Evolutionary conservation across 2,329 filamentous ascomycete genomes (phyloP).

Genomic region (Trichoderma lentiforme): DNA sequence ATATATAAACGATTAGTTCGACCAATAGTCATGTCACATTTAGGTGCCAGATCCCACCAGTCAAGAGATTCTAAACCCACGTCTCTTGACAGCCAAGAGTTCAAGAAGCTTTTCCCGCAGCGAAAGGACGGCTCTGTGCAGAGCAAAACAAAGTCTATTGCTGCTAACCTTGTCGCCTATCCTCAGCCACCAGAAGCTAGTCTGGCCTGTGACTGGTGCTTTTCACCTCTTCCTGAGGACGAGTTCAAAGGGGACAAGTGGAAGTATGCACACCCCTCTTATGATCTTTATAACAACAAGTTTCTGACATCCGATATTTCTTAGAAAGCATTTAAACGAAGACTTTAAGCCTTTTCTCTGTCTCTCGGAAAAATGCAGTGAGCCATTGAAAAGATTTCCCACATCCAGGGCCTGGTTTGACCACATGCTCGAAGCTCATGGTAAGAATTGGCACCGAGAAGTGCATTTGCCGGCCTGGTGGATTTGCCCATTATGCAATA

Average conservation of each 20-base stretch:
- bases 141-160: neutral
- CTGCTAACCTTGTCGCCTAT: neutral
- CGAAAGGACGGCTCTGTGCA: neutral
- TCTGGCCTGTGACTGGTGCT: neutral
- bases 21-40: neutral
- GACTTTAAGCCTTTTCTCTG: neutral
- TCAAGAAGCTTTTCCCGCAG: neutral
- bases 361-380: constrained; percentile 18
- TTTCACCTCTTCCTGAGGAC: neutral
- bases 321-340: neutral
- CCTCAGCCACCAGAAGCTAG: neutral
- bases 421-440: constrained; percentile 16
- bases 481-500: constrained; percentile 17
- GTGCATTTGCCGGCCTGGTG: constrained; percentile 10
- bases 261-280: neutral
- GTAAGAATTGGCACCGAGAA: constrained; percentile 17
- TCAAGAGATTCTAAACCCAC: neutral
- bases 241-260: neutral
- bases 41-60: neutral
- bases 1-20: neutral
- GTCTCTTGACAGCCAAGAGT: neutral
- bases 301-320: neutral
- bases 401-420: constrained; percentile 13
- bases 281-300: rapidly evolving
- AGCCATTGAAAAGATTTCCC: neutral